phyloP scores from a whole-genome alignment of 2,329 filamentous ascomycete species.

The Neonectria neomacrospora region DNA sequence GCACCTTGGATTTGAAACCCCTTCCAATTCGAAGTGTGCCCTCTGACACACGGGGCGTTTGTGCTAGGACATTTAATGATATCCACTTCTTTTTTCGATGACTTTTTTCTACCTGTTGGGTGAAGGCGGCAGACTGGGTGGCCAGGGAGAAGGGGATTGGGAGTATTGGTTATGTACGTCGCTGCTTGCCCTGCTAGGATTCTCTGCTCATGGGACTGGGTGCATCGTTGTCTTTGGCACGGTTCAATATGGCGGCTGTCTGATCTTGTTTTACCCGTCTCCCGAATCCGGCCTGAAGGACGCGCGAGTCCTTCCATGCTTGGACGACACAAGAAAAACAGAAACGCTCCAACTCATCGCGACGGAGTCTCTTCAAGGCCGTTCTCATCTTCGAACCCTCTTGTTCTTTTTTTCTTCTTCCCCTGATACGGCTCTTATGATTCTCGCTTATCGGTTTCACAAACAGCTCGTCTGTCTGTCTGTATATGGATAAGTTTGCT shows the following conservation, averaged over 20 bases:
- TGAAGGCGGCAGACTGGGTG: constrained; percentile 15
- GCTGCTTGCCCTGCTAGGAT: constrained; percentile 25
- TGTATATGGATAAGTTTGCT: not conserved
- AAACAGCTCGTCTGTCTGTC: constrained; percentile 1
- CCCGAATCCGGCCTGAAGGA: not conserved
- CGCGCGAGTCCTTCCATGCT: not conserved
- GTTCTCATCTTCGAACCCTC: not conserved
- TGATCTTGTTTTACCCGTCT: constrained; percentile 14
- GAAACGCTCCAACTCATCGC: constrained; percentile 22
- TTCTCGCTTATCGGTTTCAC: not conserved
- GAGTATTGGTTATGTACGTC: constrained; percentile 41
- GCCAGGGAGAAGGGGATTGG: constrained; percentile 18
- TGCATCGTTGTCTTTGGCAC: constrained; percentile 24
- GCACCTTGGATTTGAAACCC: constrained; percentile 39
- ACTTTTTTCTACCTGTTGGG: constrained; percentile 23
- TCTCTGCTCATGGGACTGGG: constrained; percentile 25
- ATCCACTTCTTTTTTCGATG: constrained; percentile 43
- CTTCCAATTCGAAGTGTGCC: constrained; percentile 37
- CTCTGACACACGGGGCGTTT: constrained; percentile 41
- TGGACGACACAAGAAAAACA: constrained; percentile 7
- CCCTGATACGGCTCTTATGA: not conserved
- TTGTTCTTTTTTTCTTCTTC: not conserved
- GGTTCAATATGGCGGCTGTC: constrained; percentile 18
- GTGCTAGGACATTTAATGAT: constrained; percentile 49
- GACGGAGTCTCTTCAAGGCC: constrained; percentile 17